A percentile compares a stretch with the other conserved stretches of the same genome.
These are phyloP conservation scores for Citrus cavaleriei DNA, from an alignment of 345 rosid species.

Conservation along the genomic window DNA sequence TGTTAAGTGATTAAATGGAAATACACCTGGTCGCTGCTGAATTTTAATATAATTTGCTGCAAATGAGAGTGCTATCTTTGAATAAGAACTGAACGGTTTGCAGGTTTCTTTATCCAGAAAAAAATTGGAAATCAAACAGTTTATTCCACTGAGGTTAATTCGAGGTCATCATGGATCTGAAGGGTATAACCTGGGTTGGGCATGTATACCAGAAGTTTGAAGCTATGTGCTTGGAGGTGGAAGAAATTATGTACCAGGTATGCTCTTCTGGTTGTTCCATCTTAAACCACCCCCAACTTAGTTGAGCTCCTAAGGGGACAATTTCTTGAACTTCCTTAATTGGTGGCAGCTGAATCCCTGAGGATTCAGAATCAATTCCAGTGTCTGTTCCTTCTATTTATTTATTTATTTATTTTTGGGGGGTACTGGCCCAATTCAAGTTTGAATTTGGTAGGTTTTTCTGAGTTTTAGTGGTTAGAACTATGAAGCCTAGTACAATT, in stretches of 20 bases:
- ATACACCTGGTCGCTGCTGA: background rate
- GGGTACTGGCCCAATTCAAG: background rate
- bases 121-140: conserved; percentile 3
- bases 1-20: background rate
- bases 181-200: conserved; percentile 75
- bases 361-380: background rate
- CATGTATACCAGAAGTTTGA: conserved; percentile 77
- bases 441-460: background rate
- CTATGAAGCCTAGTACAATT: background rate
- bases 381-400: background rate
- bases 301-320: background rate
- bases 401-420: too few relatives aligned
- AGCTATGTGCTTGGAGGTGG: conserved; percentile 89
- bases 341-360: background rate
- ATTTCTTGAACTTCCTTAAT: background rate
- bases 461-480: background rate
- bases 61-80: background rate
- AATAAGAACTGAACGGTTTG: background rate
- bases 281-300: background rate
- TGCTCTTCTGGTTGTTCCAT: background rate
- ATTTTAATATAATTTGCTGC: conserved; percentile 6
- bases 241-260: conserved; percentile 82
- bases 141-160: conserved; percentile 9
- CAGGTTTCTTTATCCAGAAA: background rate
- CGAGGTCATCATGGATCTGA: conserved; percentile 46